Evolutionary conservation across 352 stramenopile species (phyloP).

Genomic region (Pythium oligandrum): DNA sequence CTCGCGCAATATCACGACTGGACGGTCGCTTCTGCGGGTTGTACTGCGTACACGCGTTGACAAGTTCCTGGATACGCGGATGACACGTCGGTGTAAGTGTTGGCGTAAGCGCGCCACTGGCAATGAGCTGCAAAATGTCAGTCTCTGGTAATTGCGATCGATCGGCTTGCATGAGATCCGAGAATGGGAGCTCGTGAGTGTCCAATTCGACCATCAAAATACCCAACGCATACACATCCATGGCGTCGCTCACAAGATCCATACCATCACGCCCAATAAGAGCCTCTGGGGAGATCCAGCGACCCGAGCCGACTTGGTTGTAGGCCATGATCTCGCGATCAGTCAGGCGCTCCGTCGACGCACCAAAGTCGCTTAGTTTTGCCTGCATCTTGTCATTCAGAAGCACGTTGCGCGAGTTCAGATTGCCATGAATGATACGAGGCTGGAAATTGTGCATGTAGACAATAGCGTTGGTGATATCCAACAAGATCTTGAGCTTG

Average conservation of each 20-base stretch:
- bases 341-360: conserved; percentile 41
- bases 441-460: conserved; percentile 68
- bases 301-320: conserved; percentile 56
- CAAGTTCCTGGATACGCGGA: background rate
- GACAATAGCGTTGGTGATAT: conserved; percentile 55
- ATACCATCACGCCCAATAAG: conserved; percentile 47
- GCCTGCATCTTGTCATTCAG: conserved; percentile 49
- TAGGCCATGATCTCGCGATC: conserved; percentile 61
- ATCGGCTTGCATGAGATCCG: conserved; percentile 50
- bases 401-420: conserved; percentile 64
- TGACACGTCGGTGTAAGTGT: conserved; percentile 2
- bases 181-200: conserved; percentile 65
- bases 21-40: conserved; percentile 3
- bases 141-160: conserved; percentile 2
- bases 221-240: conserved; percentile 65
- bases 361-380: conserved; percentile 66
- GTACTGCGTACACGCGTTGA: conserved; percentile 1
- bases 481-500: conserved; percentile 62
- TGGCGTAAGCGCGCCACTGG: conserved; percentile 1
- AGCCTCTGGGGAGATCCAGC: conserved; percentile 68
- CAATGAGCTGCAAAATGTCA: conserved; percentile 2
- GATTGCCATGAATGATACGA: conserved; percentile 50
- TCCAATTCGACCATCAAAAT: conserved; percentile 71
- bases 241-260: conserved; percentile 30
- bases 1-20: background rate